Base-by-base conservation (phyloP, 805 yeast species). In the Candida broadrunensis region DNA sequence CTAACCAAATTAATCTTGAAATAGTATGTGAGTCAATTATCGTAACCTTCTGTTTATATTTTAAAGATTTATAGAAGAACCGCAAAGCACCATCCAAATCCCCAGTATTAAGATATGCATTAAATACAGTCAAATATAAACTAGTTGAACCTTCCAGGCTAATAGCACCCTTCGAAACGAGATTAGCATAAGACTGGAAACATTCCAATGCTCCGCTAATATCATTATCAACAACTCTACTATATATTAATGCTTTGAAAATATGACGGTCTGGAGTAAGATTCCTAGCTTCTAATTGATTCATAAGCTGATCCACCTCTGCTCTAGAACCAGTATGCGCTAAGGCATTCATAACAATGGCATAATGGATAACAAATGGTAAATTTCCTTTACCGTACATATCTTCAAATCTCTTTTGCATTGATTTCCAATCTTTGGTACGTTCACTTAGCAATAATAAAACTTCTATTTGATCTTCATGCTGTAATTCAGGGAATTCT, bases 301-400 rank as follows among this genome's bases (percentile, higher is more conserved):
- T 44, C 59, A 70, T 83, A 42, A 85, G 61, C 42, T 54, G 58
- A 20, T 73, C 75, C 9, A 76, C 80, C 54, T 70, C 74, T 30
- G 57, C 70, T 31, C 52, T 59, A 48, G 76, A 79, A 8, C 78
- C 82, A 25, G 65, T 55, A 4, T 52, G 46, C 1, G 86, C 81
- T 44, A 85, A 61, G 0, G 85, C 79, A 39, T 67, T 60, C 75
- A 85, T 80, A 11, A 83, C 80, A 14, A 79, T 72, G 3, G 75
- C 68, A 54, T 84, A 85, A 48, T 84, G 87, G 21, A 56, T 52
- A 23, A 70, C 60, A 36, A 71, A 70, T 1, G 86, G 85, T 19
- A 77, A 58, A 32, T 74, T 64, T 1, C 78, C 81, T n/a, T 65
- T 57, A 1, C 77, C 80, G 50, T 77, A 77, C 55, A 76, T 65